Conservation (phyloP, 1,284 basidiomycete genomes). For the Schizophyllum amplum region DNA sequence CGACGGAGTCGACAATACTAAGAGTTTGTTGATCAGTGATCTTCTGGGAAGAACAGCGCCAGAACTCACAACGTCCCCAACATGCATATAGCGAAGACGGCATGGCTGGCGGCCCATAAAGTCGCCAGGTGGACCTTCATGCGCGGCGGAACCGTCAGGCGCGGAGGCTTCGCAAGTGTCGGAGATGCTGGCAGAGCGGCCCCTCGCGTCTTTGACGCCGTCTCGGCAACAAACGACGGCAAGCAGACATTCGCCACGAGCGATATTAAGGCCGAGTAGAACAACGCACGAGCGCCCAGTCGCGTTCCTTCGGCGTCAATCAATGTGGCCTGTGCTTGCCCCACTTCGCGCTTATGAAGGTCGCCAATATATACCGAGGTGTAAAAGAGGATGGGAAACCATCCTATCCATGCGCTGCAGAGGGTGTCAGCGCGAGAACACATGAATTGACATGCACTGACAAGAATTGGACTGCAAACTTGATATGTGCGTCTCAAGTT, state of each 20-base stretch:
- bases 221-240: constrained; percentile 57
- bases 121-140: constrained; percentile 44
- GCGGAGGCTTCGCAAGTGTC: not conserved
- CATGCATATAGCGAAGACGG: constrained; percentile 66
- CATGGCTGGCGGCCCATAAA: constrained; percentile 71
- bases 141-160: not conserved
- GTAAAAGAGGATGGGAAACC: constrained; percentile 90
- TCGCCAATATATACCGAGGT: constrained; percentile 83
- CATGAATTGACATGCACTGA: constrained; percentile 28
- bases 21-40: not conserved
- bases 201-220: constrained; percentile 9
- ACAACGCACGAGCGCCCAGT: constrained; percentile 77
- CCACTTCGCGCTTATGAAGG: constrained; percentile 53
- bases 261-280: constrained; percentile 68
- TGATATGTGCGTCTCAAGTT: not conserved
- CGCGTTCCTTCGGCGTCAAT: constrained; percentile 67
- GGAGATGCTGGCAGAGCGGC: not conserved
- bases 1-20: constrained; percentile 59
- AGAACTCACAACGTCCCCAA: constrained; percentile 61
- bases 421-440: not conserved
- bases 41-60: constrained; percentile 2
- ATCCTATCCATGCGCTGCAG: constrained; percentile 67
- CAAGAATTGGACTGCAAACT: constrained; percentile 87
- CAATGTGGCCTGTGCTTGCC: constrained; percentile 20
- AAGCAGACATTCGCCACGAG: constrained; percentile 64